These are phyloP conservation scores for Wickerhamomyces alni DNA, from an alignment of 805 yeast species.

Conservation along the genomic window DNA sequence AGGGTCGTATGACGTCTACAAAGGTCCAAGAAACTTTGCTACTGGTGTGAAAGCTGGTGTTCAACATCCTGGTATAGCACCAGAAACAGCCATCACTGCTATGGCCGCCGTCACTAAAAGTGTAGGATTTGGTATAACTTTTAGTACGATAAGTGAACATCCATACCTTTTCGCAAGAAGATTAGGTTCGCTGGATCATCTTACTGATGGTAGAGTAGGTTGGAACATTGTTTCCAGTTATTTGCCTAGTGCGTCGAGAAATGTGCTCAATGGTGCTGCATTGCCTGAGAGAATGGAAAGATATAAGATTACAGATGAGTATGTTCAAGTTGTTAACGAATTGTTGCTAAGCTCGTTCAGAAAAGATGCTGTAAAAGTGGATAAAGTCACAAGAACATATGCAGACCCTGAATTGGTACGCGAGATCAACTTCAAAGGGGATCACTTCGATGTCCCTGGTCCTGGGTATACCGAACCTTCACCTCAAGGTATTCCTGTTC, in stretches of 20 bases:
- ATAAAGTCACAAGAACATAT: constrained; percentile 17
- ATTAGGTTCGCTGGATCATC: constrained; percentile 34
- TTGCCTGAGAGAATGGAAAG: constrained; percentile 33
- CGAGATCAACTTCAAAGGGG: constrained; percentile 33
- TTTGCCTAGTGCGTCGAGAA: constrained; percentile 32
- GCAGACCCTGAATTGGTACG: constrained; percentile 30
- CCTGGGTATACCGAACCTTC: constrained; percentile 36
- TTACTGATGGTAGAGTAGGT: constrained; percentile 36
- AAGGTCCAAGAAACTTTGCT: constrained; percentile 18
- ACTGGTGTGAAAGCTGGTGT: constrained; percentile 20
- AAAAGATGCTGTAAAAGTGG: constrained; percentile 24
- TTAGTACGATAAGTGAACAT: constrained; percentile 34
- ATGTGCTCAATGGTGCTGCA: constrained; percentile 26
- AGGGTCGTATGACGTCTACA: constrained; percentile 36
- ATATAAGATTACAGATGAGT: constrained; percentile 33
- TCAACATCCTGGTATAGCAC: constrained; percentile 34
- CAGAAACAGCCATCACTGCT: constrained; percentile 31
- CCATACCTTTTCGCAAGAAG: constrained; percentile 35
- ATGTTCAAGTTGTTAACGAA: constrained; percentile 30
- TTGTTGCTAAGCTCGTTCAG: constrained; percentile 32
- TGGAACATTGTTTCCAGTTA: constrained; percentile 39
- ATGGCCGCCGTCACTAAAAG: constrained; percentile 36
- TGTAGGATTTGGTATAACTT: constrained; percentile 33
- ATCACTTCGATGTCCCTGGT: constrained; percentile 34
- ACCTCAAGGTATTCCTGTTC: constrained; percentile 38